Percentiles rank a stretch among this genome's conserved stretches.
Conservation (phyloP, 352 stramenopile genomes). For the Globisporangium spiculum region DNA sequence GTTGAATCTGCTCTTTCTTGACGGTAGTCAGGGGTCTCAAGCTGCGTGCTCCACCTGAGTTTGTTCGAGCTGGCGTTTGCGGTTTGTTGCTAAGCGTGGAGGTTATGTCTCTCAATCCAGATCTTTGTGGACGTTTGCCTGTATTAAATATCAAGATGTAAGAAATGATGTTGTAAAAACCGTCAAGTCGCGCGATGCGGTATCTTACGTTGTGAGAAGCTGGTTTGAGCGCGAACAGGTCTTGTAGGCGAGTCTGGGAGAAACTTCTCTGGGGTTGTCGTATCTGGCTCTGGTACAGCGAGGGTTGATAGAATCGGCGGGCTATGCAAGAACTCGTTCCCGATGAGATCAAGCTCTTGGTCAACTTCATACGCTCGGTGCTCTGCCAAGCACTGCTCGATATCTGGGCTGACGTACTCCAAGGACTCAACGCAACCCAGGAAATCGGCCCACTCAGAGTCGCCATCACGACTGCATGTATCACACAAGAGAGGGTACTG, state of each 20-base stretch:
- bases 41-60: not conserved
- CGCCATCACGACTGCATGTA: conserved; percentile 21
- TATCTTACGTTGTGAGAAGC: conserved; percentile 3
- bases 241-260: conserved; percentile 1
- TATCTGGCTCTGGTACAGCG: not conserved
- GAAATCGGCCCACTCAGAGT: conserved; percentile 54
- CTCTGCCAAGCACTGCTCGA: conserved; percentile 37
- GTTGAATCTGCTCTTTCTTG: not conserved
- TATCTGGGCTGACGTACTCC: conserved; percentile 71
- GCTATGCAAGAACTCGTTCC: conserved; percentile 61
- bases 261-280: not conserved
- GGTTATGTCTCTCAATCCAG: conserved; percentile 6
- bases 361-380: conserved; percentile 40
- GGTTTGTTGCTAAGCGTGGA: not conserved
- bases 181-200: not conserved
- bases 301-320: conserved; percentile 24
- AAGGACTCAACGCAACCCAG: conserved; percentile 35
- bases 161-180: not conserved
- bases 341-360: conserved; percentile 63
- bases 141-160: not conserved
- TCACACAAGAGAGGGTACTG: not conserved
- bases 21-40: not conserved
- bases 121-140: not conserved
- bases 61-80: not conserved
- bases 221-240: not conserved